Evolutionary conservation across 495 filamentous ascomycete species (phyloP), one percentile per base, ranked within the genome.

Genomic region (Letharia lupina): DNA sequence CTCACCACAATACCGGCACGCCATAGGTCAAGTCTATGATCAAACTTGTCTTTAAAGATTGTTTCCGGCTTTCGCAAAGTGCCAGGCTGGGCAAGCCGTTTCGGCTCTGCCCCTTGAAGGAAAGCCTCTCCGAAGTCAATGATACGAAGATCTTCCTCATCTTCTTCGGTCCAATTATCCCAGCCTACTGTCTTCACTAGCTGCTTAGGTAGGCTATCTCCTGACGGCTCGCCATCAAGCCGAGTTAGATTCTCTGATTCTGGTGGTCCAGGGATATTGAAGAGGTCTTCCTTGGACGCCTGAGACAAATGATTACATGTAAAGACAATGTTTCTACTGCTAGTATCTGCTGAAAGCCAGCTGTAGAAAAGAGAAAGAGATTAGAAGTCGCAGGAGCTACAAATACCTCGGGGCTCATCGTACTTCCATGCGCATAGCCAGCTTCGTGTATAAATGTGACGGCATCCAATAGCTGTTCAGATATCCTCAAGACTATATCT

Each of bases 91-190:
- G 74, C 71, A 44, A 81, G 72, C 4, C 56, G 72, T 57, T 67
- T 57, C 47, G 78, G 76, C 31, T 60, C 40, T 3, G 65, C 50
- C 40, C 48, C 65, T 13, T 67, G 68, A 28, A 72, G 64, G 56
- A 82, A 82, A 28, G 76, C 73, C 68, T 80, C 74, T 41, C 79
- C 77, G 44, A 80, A 76, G 67, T 82, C 80, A 28, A 82, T 72
- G 48, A 82, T 71, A 12, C 75, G 70, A 64, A 78, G 65, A 65
- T 79, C 73, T 66, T 77, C 74, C 4, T 76, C 73, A 62, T 79
- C 75, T 56, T 78, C 74, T 42, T 75, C 74, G 31, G 70, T 72
- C 75, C 73, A 78, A 10, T 70, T 65, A 16, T 61, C 66, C 76
- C 74, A 77, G 18, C 67, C 71, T 35, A 71, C 65, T 63, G 71